Evolutionary conservation across 164 flowering plant species (phyloP).

Genomic region (Dillenia suffruticosa): DNA sequence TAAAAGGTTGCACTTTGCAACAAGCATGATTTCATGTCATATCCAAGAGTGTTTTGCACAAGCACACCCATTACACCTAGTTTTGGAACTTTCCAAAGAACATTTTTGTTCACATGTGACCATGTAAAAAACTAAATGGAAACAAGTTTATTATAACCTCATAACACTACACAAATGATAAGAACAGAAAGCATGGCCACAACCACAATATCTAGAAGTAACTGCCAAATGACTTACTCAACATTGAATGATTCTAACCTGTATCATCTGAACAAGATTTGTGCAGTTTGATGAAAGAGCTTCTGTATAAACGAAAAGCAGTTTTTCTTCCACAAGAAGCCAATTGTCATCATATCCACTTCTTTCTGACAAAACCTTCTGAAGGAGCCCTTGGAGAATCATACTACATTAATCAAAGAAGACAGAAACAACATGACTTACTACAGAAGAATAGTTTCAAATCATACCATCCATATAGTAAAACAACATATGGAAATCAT

Average conservation of each 20-base stretch:
- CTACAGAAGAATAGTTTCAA: not conserved
- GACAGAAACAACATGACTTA: conserved; percentile 10
- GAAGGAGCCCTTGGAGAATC: conserved; percentile 62
- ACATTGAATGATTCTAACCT: conserved; percentile 25
- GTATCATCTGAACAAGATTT: conserved; percentile 68
- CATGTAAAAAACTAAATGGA: not conserved
- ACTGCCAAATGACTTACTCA: not conserved
- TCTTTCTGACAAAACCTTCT: conserved; percentile 39
- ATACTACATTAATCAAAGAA: conserved; percentile 35
- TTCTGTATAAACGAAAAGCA: conserved; percentile 58
- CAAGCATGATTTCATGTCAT: no score
- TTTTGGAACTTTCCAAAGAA: no score
- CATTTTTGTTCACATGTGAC: not conserved
- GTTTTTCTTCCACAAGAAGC: conserved; percentile 38
- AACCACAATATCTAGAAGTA: not conserved
- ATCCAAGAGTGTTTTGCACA: no score
- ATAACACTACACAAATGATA: not conserved
- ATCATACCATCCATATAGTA: not conserved
- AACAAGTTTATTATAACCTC: not conserved
- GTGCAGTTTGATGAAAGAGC: conserved; percentile 72
- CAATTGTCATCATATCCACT: conserved; percentile 56
- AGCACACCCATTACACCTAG: no score
- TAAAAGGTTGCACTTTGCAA: no score
- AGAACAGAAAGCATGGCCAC: not conserved
- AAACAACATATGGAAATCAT: not conserved